Base-by-base conservation (phyloP, 257 asterid species). In the Solanum sejunctum region DNA sequence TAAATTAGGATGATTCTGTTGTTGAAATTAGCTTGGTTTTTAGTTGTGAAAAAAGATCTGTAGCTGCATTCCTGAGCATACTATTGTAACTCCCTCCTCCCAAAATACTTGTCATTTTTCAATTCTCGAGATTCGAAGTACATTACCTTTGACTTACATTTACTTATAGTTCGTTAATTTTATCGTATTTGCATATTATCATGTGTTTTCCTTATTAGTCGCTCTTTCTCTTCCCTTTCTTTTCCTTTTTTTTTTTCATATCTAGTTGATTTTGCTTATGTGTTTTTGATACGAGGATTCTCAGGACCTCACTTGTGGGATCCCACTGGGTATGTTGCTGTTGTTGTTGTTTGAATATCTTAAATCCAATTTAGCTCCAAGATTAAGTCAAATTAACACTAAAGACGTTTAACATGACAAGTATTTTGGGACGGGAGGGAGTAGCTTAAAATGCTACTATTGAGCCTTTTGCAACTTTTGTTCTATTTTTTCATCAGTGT, bases 391-490 rank as follows among this genome's bases (percentile, higher is more conserved):
- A 39, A 4, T 36, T 1, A 16, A 39, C 52, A 3, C 21, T 17
- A 15, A 8, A 69, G 51, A 69, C 1, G 77, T 10, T 6, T 39
- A 36, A 39, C 7, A 8, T 39, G 52, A 39, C 52, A 1, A 18
- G 78, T 70, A 70, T 18, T 67, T 39, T 39, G 52, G 52, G 21
- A 70, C 5, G 5, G 66, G 52, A 18, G 49, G 12, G 78, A 39
- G 8, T 77, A 77, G 63, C 57, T 77, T 51, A 51, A 77, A 15
- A 23, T 23, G 61, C 21, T 49, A 2, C 61, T 51, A 77, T 77
- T 77, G 47, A 51, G 82, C 82, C 23, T 51, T 52, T 51, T 77
- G 63, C 82, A 77, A 77, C 4, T 21, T 21, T 73, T 73, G 47
- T 77, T 51, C 63, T 77, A 51, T 49, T 49, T 75, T 75, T 16